Conservation (phyloP, 257 asterid species). For the Solanum chiquidenum region DNA sequence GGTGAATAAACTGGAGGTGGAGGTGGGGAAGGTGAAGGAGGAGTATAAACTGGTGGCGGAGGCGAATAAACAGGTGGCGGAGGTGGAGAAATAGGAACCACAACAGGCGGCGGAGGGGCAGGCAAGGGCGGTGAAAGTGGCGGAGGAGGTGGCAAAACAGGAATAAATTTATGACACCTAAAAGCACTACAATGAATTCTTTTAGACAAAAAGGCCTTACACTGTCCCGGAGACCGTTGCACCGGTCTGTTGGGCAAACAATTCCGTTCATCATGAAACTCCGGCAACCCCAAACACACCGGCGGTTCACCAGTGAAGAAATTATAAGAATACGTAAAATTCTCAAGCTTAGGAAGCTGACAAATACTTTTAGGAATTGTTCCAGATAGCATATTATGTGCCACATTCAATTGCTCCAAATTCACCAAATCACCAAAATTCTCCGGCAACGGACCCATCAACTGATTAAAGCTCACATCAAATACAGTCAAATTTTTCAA, state of each 20-base stretch:
- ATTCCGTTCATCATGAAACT: slow-evolving; percentile 44
- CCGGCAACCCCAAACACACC: slow-evolving; percentile 55
- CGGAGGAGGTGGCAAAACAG: slow-evolving; percentile 38
- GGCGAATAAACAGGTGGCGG: not conserved
- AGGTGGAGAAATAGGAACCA: slow-evolving; percentile 6
- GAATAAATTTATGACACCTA: slow-evolving; percentile 56
- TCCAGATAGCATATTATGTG: slow-evolving; percentile 52
- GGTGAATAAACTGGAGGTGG: slow-evolving; percentile 8
- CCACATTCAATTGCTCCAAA: slow-evolving; percentile 78
- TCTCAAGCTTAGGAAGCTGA: slow-evolving; percentile 47
- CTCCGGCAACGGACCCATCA: slow-evolving; percentile 77
- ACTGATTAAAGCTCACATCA: slow-evolving; percentile 45
- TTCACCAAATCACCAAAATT: slow-evolving; percentile 51
- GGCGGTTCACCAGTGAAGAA: slow-evolving; percentile 79
- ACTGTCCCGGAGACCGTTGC: slow-evolving; percentile 49
- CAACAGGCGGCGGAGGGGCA: slow-evolving; percentile 15
- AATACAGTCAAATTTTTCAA: slow-evolving; percentile 65
- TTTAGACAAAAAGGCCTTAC: slow-evolving; percentile 44
- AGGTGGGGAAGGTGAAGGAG: not conserved
- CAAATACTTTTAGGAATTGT: slow-evolving; percentile 60
- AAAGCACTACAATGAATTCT: slow-evolving; percentile 65
- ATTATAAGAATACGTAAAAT: slow-evolving; percentile 54
- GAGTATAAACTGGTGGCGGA: slow-evolving; percentile 4
- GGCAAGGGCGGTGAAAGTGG: slow-evolving; percentile 18
- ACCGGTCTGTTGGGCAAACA: slow-evolving; percentile 61